Evolutionary conservation across 2,329 filamentous ascomycete species (phyloP).

Genomic region (Colletotrichum magnum): DNA sequence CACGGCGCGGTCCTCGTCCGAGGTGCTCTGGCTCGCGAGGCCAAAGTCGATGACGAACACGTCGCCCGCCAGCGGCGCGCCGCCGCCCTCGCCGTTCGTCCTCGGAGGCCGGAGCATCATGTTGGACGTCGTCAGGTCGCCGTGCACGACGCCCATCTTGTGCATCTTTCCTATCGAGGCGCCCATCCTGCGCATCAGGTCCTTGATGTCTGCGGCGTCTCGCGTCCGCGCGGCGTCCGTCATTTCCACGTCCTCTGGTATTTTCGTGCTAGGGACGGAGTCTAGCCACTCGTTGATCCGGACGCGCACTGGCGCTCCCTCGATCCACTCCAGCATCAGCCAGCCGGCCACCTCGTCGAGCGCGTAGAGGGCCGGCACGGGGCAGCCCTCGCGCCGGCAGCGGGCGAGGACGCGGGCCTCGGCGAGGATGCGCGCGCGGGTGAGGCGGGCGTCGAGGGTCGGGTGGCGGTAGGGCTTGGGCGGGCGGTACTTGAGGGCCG

Average conservation of each 20-base stretch:
- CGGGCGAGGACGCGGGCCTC: conserved; percentile 89
- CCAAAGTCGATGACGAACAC: conserved; percentile 96
- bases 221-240: conserved; percentile 44
- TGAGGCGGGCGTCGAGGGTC: conserved; percentile 87
- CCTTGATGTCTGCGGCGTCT: conserved; percentile 67
- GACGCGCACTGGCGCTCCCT: conserved; percentile 78
- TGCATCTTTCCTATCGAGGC: conserved; percentile 82
- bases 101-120: conserved; percentile 79
- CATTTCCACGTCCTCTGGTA: conserved; percentile 46
- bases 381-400: conserved; percentile 83
- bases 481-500: conserved; percentile 92
- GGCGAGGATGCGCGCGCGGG: conserved; percentile 86
- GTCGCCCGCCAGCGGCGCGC: conserved; percentile 71
- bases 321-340: conserved; percentile 89
- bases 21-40: conserved; percentile 82
- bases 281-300: conserved; percentile 79
- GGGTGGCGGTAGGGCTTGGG: conserved; percentile 94
- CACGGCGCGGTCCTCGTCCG: conserved; percentile 94
- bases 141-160: conserved; percentile 88
- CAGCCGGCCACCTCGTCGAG: conserved; percentile 76
- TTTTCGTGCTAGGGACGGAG: conserved; percentile 28
- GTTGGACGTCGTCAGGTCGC: conserved; percentile 97
- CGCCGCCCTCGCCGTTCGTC: conserved; percentile 28
- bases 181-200: conserved; percentile 80
- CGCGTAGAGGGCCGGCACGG: conserved; percentile 85